Base-by-base conservation (phyloP, 2,329 filamentous ascomycete genomes). In the Trichoderma sp. region DNA sequence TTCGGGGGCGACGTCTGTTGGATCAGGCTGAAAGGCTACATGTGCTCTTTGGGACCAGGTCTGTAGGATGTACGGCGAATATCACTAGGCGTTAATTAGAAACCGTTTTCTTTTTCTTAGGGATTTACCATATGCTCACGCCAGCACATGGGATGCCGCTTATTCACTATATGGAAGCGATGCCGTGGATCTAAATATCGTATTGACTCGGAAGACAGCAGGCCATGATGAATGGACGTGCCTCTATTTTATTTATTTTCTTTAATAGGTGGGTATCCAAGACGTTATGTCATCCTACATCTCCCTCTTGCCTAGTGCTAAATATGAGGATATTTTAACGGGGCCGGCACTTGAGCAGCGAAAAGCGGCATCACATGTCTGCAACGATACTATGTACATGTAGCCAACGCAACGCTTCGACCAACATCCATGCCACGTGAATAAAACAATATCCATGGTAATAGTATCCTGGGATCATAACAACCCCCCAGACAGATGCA, bases 81-180 rank as follows among this genome's bases (percentile, higher is more conserved):
- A 27, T 57, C 34, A 52, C 34, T 39, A 17, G 63, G 63, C 63
- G 63, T 65, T 65, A 17, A 52, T 65, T 65, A 17, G 63, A 52
- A 45, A 45, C 57, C 48, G 35, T 34, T 42, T 17, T 19, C 42
- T 32, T 57, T 17, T 29, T 19, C 22, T 13, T 35, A 15, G 10
- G 5, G 17, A 17, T 54, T 42, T 25, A 5, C 15, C 8, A 12
- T 3, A 25, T 7, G 27, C 32, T 5, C 3, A 34, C 10, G n/a
- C 27, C 3, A 13, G 10, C 2, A 5, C 6, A 3, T 34, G 27
- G 1, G 13, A n/a, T 22, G 27, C 37, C 27, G n/a, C 57, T n/a
- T 2, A 42, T 3, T 9, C 6, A 35, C 4, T 2, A 1, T 48
- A 15, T n/a, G 7, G 17, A 32, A 45, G 37, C 19, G 17, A 48